These are phyloP conservation scores for Epichloe scottii DNA, from an alignment of 2,329 filamentous ascomycete species.

Conservation along the genomic window DNA sequence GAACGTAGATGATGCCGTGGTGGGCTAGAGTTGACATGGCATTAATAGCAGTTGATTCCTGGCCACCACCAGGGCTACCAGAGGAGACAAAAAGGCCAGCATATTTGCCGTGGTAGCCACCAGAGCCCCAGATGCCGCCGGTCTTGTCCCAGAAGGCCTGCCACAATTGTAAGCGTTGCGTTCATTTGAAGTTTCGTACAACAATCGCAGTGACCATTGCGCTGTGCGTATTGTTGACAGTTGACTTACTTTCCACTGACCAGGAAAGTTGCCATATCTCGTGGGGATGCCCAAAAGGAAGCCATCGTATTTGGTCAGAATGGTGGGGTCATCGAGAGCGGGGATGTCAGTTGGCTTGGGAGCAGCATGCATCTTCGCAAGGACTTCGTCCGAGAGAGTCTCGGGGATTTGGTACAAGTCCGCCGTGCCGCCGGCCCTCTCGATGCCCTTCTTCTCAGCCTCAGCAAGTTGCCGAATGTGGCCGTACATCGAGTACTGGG, in stretches of 20 bases:
- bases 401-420: constrained; percentile 82
- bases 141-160: constrained; percentile 76
- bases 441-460: constrained; percentile 82
- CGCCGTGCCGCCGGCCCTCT: constrained; percentile 69
- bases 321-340: constrained; percentile 42
- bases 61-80: constrained; percentile 74
- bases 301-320: constrained; percentile 67
- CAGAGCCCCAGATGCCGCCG: constrained; percentile 69
- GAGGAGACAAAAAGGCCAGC: constrained; percentile 86
- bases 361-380: constrained; percentile 84
- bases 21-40: constrained; percentile 78
- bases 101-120: constrained; percentile 75
- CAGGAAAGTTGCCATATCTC: constrained; percentile 92
- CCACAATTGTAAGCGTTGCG: neutral
- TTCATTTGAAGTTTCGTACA: neutral
- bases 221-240: neutral
- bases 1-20: constrained; percentile 95
- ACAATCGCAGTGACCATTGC: neutral
- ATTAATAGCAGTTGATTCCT: constrained; percentile 75
- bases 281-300: constrained; percentile 93
- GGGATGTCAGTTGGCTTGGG: constrained; percentile 57
- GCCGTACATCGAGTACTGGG: constrained; percentile 85
- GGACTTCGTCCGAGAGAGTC: constrained; percentile 73
- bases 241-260: constrained; percentile 64
- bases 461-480: constrained; percentile 76